Base-by-base conservation (phyloP, 2,329 filamentous ascomycete genomes). In the Colletotrichum spaethianum region DNA sequence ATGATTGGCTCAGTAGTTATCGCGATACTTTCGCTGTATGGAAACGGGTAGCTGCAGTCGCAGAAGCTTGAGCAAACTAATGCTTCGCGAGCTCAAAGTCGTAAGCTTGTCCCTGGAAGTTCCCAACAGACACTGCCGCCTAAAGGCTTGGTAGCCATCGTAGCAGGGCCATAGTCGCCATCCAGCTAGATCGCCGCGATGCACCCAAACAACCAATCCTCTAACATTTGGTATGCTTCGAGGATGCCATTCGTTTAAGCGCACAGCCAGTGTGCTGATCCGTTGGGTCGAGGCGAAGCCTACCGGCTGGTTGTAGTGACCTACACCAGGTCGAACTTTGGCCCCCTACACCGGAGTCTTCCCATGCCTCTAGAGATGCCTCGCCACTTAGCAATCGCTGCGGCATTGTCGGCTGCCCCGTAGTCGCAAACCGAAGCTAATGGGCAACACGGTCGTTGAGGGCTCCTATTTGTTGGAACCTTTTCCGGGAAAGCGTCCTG, bases 31-130 rank as follows among this genome's bases (percentile, higher is more conserved):
- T 65, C n/a, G 53, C 28, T 38, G 60, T 31, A 64, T 46, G 53
- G 70, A 44, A 55, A 55, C 60, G 69, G 69, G 4, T 63, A 28
- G 42, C 16, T 65, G 66, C 70, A 65, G 48, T 53, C 46, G 46
- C 28, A 26, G 9, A 28, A 56, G 33, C 20, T 33, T 14, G 31
- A 60, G 53, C 44, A 48, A 65, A 9, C 23, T 9, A 55, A 38
- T 18, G 46, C 55, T 64, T 64, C 60, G 46, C 28, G 33, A 40
- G 48, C 38, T 52, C 38, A 36, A n/a, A 23, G 42, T 48, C n/a
- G 44, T 38, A n/a, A 20, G 20, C 18, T 18, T 38, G 16, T 33
- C 9, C 3, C 20, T 20, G 20, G 42, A 55, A 20, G 33, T 62
- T 16, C 40, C 18, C 31, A 36, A 20, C 14, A 48, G 9, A n/a